Conservation (phyloP, 148 eudicot genomes). For the Fallopia convolvulus region DNA sequence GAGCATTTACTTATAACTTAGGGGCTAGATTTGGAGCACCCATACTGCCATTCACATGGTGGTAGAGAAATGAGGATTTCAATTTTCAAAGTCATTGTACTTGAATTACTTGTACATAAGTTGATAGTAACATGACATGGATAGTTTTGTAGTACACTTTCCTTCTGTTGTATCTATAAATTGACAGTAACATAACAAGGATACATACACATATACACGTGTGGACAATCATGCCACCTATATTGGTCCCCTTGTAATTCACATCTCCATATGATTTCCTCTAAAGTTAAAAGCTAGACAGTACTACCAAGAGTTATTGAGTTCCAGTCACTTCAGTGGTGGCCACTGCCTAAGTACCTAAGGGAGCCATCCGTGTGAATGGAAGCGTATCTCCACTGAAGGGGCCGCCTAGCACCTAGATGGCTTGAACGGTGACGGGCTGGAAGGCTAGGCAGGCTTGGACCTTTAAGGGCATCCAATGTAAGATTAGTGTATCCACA, state of each 20-base stretch:
- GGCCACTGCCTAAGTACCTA: no score
- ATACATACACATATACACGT: not conserved
- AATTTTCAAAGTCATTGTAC: not conserved
- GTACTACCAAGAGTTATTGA: no score
- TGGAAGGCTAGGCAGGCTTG: no score
- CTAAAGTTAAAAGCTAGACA: not conserved
- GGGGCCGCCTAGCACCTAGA: no score
- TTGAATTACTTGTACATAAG: not conserved
- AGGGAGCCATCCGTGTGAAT: no score
- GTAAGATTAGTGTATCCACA: no score
- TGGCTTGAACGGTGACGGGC: no score
- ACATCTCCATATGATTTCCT: not conserved
- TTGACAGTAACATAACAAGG: not conserved
- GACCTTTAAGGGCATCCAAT: no score
- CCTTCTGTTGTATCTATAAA: not conserved
- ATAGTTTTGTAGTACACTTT: not conserved
- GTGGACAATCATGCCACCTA: not conserved
- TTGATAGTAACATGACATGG: slow-evolving; percentile 2
- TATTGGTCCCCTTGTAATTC: not conserved
- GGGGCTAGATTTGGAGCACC: no score
- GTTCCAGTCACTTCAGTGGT: no score
- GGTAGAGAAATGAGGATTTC: not conserved
- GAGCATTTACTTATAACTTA: not conserved
- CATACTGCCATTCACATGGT: no score
- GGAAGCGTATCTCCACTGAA: no score